Conservation (phyloP, 2,329 filamentous ascomycete genomes). For the Ophiostoma angusticollis region DNA sequence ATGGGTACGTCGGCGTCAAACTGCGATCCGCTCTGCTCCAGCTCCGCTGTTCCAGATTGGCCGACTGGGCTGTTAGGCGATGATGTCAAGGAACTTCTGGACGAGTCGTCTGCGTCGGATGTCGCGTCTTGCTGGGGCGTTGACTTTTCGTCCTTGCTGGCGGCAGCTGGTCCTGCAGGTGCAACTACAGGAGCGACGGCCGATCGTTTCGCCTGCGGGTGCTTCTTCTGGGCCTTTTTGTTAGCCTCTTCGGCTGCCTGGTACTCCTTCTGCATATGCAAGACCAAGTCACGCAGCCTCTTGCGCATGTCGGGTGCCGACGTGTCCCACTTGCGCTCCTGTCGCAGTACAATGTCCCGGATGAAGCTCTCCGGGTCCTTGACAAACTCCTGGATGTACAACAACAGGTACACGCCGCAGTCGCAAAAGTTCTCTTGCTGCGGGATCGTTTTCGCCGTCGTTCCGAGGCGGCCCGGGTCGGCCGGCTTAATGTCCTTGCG, state of each 20-base stretch:
- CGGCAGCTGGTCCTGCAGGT: no score
- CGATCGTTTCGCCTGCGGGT: not conserved
- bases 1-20: not conserved
- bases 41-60: no score
- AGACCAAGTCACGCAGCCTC: conserved; percentile 53
- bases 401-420: conserved; percentile 77
- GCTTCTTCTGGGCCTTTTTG: conserved; percentile 16
- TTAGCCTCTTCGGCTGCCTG: conserved; percentile 28
- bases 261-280: conserved; percentile 48
- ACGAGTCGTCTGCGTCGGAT: no score
- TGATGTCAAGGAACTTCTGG: no score
- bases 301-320: conserved; percentile 46
- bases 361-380: conserved; percentile 60
- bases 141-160: no score
- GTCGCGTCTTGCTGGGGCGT: no score
- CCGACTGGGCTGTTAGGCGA: no score
- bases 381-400: conserved; percentile 74
- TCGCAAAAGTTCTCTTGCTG: conserved; percentile 75
- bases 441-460: conserved; percentile 65
- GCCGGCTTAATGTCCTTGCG: conserved; percentile 36
- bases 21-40: no score
- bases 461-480: conserved; percentile 27
- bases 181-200: not conserved
- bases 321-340: conserved; percentile 39
- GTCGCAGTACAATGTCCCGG: conserved; percentile 48